phyloP scores from a whole-genome alignment of 2,329 filamentous ascomycete genomes.

The Nemania sp. region DNA sequence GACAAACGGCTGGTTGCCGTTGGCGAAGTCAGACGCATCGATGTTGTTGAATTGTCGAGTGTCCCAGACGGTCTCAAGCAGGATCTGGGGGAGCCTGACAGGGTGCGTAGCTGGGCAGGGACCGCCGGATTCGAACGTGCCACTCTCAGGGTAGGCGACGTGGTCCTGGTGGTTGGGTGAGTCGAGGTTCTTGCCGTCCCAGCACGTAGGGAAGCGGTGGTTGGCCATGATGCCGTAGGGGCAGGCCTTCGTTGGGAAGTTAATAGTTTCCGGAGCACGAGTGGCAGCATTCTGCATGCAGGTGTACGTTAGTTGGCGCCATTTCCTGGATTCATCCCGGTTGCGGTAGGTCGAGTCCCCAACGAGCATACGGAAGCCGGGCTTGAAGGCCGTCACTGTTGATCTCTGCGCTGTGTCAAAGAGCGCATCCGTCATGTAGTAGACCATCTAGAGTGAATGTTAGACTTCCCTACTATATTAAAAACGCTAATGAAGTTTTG shows the following conservation, averaged over 20 bases:
- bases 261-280: conserved; percentile 54
- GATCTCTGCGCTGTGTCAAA: conserved; percentile 53
- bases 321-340: conserved; percentile 53
- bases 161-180: conserved; percentile 53
- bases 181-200: conserved; percentile 53
- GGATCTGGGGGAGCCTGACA: conserved; percentile 57
- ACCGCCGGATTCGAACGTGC: conserved; percentile 59
- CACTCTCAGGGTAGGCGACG: conserved; percentile 58
- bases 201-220: conserved; percentile 52
- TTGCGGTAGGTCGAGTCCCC: conserved; percentile 54
- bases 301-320: conserved; percentile 56
- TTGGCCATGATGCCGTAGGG: conserved; percentile 59
- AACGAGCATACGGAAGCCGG: conserved; percentile 62
- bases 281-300: conserved; percentile 55
- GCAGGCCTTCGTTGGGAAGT: conserved; percentile 56
- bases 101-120: conserved; percentile 57
- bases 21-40: conserved; percentile 44
- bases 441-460: conserved; percentile 52
- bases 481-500: not conserved
- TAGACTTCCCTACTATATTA: conserved; percentile 23
- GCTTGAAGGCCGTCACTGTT: conserved; percentile 59
- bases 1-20: conserved; percentile 51
- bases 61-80: conserved; percentile 56
- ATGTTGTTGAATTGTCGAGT: conserved; percentile 44
- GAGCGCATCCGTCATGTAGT: conserved; percentile 59